phyloP scores from a whole-genome alignment of 129 eudicot species.

The Saussurea involucrata region DNA sequence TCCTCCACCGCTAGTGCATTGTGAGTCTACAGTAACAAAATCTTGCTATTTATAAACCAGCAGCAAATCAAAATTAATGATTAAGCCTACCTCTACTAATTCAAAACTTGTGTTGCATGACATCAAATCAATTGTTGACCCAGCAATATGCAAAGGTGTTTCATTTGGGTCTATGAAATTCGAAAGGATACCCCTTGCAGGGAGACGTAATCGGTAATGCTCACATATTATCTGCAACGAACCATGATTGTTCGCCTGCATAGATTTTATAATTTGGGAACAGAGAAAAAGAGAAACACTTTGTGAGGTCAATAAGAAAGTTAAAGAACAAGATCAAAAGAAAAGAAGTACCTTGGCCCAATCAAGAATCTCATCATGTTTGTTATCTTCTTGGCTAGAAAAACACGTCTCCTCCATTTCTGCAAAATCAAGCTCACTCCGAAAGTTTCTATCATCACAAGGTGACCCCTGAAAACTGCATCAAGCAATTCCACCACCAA shows the following conservation, averaged over 20 bases:
- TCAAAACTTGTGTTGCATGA: conserved; percentile 77
- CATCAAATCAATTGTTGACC: conserved; percentile 65
- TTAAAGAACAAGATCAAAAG: neutral
- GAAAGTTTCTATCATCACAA: conserved; percentile 60
- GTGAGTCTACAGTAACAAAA: conserved; percentile 47
- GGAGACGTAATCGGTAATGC: conserved; percentile 64
- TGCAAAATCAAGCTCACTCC: conserved; percentile 69
- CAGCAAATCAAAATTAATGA: neutral
- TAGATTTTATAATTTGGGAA: no score
- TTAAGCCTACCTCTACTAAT: conserved; percentile 62
- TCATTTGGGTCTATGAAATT: conserved; percentile 75
- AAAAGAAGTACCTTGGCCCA: conserved; percentile 88
- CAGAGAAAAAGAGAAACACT: neutral
- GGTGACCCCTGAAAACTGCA: conserved; percentile 82
- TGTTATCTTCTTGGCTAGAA: conserved; percentile 78
- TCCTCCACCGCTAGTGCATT: conserved; percentile 84
- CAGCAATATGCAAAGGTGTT: conserved; percentile 54
- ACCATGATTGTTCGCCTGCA: conserved; percentile 79
- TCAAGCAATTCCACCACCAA: conserved; percentile 18
- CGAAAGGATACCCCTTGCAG: conserved; percentile 82
- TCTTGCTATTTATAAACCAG: neutral
- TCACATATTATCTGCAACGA: conserved; percentile 83
- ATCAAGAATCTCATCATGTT: conserved; percentile 74
- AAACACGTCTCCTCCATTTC: conserved; percentile 77
- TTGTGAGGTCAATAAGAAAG: conserved; percentile 2